A percentile compares a stretch with the other conserved stretches of the same genome.
Conservation (phyloP, 768 basidiomycete genomes). For the Phaeotremella fagi region DNA sequence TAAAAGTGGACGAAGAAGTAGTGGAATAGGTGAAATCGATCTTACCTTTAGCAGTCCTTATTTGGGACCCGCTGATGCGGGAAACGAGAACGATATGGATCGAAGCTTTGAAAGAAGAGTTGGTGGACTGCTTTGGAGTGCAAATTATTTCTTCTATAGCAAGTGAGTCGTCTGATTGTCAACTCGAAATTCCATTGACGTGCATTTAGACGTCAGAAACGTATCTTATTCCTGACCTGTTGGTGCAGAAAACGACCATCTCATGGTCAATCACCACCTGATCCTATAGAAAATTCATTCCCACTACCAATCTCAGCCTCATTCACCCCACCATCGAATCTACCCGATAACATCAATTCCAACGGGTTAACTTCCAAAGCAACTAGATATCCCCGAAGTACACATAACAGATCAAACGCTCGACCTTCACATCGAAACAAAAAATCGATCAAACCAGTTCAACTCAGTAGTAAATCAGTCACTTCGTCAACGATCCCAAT, state of each 20-base stretch:
- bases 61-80: constrained; percentile 10
- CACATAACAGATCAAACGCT: constrained; percentile 13
- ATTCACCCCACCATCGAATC: constrained; percentile 15
- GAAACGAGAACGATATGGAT: constrained; percentile 4
- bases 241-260: constrained; percentile 66
- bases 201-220: constrained; percentile 55
- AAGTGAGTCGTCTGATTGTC: constrained; percentile 56
- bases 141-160: constrained; percentile 96
- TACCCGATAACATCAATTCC: not conserved
- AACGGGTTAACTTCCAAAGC: not conserved
- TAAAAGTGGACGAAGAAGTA: not conserved
- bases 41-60: not conserved
- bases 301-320: constrained; percentile 34
- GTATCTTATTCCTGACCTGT: constrained; percentile 83
- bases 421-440: constrained; percentile 12
- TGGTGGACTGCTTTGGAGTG: constrained; percentile 87
- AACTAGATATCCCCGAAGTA: not conserved
- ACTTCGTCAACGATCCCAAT: constrained; percentile 35
- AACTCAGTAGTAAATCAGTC: not conserved
- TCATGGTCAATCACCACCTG: constrained; percentile 3
- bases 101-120: constrained; percentile 16
- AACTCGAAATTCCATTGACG: not conserved
- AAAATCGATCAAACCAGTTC: constrained; percentile 9
- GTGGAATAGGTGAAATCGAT: not conserved
- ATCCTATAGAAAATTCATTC: constrained; percentile 21